A percentile compares a stretch with the other conserved stretches of the same genome.
Conservation (phyloP, 1,284 basidiomycete species). For the Bjerkandera adusta region DNA sequence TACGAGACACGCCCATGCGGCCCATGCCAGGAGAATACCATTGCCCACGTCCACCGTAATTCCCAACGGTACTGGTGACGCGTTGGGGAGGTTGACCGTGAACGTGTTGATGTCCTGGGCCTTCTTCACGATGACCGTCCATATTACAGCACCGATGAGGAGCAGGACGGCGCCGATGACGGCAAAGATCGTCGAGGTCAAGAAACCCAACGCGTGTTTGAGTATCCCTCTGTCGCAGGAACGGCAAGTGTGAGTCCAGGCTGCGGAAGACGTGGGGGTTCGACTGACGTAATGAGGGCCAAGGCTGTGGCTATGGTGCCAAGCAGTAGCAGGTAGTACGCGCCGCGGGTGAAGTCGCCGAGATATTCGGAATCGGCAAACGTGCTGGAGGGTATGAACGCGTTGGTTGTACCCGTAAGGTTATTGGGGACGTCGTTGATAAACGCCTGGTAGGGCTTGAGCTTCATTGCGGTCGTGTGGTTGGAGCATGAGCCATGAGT, state of each 20-base stretch:
- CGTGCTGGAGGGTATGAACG: slow-evolving; percentile 48
- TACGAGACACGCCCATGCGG: slow-evolving; percentile 61
- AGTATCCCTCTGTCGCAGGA: slow-evolving; percentile 54
- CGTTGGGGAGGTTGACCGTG: slow-evolving; percentile 36
- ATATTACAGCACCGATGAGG: slow-evolving; percentile 69
- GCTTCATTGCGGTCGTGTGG: slow-evolving; percentile 52
- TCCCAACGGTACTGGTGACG: slow-evolving; percentile 46
- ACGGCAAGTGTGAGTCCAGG: slow-evolving; percentile 1
- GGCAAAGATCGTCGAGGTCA: slow-evolving; percentile 63
- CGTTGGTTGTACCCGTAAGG: slow-evolving; percentile 55
- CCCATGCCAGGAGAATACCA: slow-evolving; percentile 67
- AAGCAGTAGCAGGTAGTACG: slow-evolving; percentile 73
- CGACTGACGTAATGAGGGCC: slow-evolving; percentile 59
- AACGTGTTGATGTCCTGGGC: slow-evolving; percentile 55
- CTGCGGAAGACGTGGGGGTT: slow-evolving; percentile 7
- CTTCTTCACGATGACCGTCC: slow-evolving; percentile 73
- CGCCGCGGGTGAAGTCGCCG: slow-evolving; percentile 60
- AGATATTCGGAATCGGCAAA: slow-evolving; percentile 64
- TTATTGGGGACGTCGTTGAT: slow-evolving; percentile 64
- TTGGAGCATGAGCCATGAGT: slow-evolving; percentile 66
- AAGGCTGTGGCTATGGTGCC: slow-evolving; percentile 66
- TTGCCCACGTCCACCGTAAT: slow-evolving; percentile 60
- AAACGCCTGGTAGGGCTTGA: slow-evolving; percentile 59
- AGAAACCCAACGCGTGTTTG: slow-evolving; percentile 64
- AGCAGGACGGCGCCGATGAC: slow-evolving; percentile 59